phyloP scores from a whole-genome alignment of 1,284 basidiomycete genomes.

The Marasmius tenuissimus region DNA sequence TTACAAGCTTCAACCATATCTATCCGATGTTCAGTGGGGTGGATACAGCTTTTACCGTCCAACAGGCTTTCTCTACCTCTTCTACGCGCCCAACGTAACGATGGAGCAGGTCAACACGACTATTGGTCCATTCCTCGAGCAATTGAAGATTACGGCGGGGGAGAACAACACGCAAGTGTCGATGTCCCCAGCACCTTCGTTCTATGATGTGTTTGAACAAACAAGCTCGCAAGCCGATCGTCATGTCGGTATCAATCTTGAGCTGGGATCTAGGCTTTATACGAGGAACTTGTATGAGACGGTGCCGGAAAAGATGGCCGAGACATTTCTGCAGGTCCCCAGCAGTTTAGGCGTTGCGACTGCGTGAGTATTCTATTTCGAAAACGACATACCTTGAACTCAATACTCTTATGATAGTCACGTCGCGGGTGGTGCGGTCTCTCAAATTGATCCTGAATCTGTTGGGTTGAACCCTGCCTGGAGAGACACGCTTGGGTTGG shows the following conservation, averaged over 20 bases:
- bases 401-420: slow-evolving; percentile 22
- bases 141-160: slow-evolving; percentile 20
- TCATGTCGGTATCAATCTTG: not conserved
- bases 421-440: slow-evolving; percentile 38
- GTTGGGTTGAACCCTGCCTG: slow-evolving; percentile 42
- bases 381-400: not conserved
- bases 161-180: not conserved
- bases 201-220: not conserved
- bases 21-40: slow-evolving; percentile 27
- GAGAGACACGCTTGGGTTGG: slow-evolving; percentile 35
- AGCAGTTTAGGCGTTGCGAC: slow-evolving; percentile 11
- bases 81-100: slow-evolving; percentile 31
- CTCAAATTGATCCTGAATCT: slow-evolving; percentile 30
- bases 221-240: too few species aligned
- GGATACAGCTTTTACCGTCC: slow-evolving; percentile 19
- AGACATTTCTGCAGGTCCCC: slow-evolving; percentile 10
- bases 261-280: not conserved
- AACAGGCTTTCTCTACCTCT: slow-evolving; percentile 18
- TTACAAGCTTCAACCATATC: slow-evolving; percentile 20
- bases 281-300: not conserved
- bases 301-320: not conserved
- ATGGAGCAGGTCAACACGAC: slow-evolving; percentile 28
- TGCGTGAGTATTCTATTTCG: slow-evolving; percentile 2
- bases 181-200: not conserved
- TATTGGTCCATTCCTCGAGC: slow-evolving; percentile 29